Conservation (phyloP, 2,329 filamentous ascomycete genomes). For the Fusarium fujikuroi region DNA sequence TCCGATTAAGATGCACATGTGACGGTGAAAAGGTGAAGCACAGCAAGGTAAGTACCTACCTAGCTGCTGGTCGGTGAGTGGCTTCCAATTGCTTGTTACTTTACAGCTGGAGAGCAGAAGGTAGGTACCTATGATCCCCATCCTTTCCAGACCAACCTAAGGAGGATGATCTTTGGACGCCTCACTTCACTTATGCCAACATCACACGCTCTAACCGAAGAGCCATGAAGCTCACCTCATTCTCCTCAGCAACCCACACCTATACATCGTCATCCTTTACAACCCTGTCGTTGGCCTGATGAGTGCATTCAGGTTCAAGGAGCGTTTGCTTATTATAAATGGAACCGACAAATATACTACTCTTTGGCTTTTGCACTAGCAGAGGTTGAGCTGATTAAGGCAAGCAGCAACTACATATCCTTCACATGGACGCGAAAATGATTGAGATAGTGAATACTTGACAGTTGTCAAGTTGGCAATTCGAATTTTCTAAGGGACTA, state of each 20-base stretch:
- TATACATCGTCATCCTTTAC: conserved; percentile 1
- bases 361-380: background rate
- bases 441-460: background rate
- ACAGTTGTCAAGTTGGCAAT: background rate
- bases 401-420: conserved; percentile 1
- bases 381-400: background rate
- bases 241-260: conserved; percentile 3
- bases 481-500: background rate
- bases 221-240: conserved; percentile 19
- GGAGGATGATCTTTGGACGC: background rate
- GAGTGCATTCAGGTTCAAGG: conserved; percentile 11
- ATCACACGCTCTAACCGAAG: conserved; percentile 6
- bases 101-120: background rate
- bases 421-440: background rate
- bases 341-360: background rate
- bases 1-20: conserved; percentile 4
- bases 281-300: conserved; percentile 7
- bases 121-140: background rate
- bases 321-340: conserved; percentile 16
- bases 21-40: conserved; percentile 10
- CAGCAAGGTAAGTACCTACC: background rate
- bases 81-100: background rate
- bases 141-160: background rate
- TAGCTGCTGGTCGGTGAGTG: background rate
- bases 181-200: conserved; percentile 13